phyloP scores from a whole-genome alignment of 805 yeast species.

The Starmerella khaoyaiensis region DNA sequence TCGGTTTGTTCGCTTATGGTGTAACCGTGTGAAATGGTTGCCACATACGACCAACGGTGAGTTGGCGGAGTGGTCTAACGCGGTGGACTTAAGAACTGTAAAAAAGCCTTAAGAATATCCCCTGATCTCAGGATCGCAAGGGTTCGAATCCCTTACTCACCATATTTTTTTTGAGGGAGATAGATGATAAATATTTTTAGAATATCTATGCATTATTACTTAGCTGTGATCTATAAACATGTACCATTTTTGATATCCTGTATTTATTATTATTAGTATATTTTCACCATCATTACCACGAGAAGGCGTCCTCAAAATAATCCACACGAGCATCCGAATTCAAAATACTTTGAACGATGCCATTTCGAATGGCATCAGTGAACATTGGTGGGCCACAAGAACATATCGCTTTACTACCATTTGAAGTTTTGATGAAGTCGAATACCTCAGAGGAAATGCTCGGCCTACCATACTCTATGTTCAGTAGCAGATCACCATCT shows the following conservation, averaged over 20 bases:
- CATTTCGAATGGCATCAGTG: constrained; percentile 43
- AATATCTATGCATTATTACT: not conserved
- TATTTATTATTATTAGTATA: not conserved
- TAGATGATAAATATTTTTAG: too few relatives aligned
- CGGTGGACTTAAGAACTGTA: constrained; percentile 22
- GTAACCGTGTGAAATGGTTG: not conserved
- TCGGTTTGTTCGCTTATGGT: constrained; percentile 5
- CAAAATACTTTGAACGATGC: constrained; percentile 23
- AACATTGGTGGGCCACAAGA: constrained; percentile 49
- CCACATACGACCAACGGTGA: constrained; percentile 13
- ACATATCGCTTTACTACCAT: constrained; percentile 37
- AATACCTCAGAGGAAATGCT: constrained; percentile 12
- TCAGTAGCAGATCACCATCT: constrained; percentile 5
- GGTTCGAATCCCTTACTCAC: constrained; percentile 25
- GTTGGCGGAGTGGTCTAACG: constrained; percentile 24
- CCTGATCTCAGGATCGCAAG: constrained; percentile 24
- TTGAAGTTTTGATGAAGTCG: constrained; percentile 16
- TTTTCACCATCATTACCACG: constrained; percentile 23
- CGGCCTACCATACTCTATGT: constrained; percentile 21
- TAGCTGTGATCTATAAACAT: not conserved
- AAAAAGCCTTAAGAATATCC: constrained; percentile 13
- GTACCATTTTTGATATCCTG: not conserved
- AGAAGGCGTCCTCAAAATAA: constrained; percentile 29
- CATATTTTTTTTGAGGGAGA: constrained; percentile 7
- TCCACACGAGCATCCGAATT: constrained; percentile 24